Percentiles rank a stretch among this genome's conserved stretches.
phyloP scores from a whole-genome alignment of 495 filamentous ascomycete genomes.

The Penicilliopsis zonata region DNA sequence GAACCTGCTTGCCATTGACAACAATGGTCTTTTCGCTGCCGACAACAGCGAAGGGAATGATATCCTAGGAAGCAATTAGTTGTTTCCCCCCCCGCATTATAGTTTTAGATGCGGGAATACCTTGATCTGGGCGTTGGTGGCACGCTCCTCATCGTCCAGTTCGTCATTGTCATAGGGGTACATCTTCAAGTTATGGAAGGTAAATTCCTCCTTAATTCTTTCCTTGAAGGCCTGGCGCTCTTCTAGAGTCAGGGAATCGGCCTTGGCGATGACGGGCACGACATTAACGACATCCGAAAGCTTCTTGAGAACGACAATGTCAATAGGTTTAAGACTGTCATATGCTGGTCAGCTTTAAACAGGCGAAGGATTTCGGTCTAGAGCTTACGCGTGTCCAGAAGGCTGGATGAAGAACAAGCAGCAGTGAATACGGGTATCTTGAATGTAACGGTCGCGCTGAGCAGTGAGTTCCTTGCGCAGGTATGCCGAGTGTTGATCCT shows the following conservation, averaged over 20 bases:
- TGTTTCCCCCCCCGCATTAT: neutral
- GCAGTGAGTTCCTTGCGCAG: slow-evolving; percentile 99
- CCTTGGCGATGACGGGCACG: slow-evolving; percentile 97
- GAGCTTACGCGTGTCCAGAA: slow-evolving; percentile 75
- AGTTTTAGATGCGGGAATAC: slow-evolving; percentile 29
- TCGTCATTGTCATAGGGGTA: slow-evolving; percentile 99
- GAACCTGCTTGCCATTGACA: slow-evolving; percentile 94
- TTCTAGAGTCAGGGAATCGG: slow-evolving; percentile 91
- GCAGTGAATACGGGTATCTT: slow-evolving; percentile 98
- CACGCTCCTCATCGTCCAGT: slow-evolving; percentile 92
- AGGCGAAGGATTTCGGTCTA: neutral
- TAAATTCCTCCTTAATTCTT: slow-evolving; percentile 98
- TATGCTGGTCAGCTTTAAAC: slow-evolving; percentile 9
- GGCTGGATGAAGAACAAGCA: slow-evolving; percentile 99
- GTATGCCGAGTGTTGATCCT: slow-evolving; percentile 99
- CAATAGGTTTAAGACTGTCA: slow-evolving; percentile 81
- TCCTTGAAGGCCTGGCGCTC: slow-evolving; percentile 95
- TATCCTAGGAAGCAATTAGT: slow-evolving; percentile 47
- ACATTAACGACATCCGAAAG: slow-evolving; percentile 98
- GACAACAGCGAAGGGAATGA: slow-evolving; percentile 96
- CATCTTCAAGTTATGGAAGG: slow-evolving; percentile 99
- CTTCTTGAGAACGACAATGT: slow-evolving; percentile 99
- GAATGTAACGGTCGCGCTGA: slow-evolving; percentile 97
- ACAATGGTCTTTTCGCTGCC: slow-evolving; percentile 96
- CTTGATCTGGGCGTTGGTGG: slow-evolving; percentile 91